Base-by-base conservation (phyloP, 1,284 basidiomycete genomes). In the Moniliella sp. region DNA sequence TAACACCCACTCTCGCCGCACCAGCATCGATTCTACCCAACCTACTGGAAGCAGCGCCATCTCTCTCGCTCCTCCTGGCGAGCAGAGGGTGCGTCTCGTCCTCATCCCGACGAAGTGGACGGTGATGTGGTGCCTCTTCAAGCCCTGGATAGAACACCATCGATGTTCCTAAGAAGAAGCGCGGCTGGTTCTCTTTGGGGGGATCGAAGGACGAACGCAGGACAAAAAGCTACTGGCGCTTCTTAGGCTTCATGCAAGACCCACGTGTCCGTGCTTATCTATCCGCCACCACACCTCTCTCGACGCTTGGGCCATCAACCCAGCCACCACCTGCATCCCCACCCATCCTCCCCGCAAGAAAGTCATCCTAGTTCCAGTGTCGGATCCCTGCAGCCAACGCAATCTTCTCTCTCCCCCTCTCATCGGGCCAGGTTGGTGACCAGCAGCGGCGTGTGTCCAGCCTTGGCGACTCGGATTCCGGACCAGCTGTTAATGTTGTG, bases 151-250 rank as follows among this genome's bases (percentile, higher is more conserved):
- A 38, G 38, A 42, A 35, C 14, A 32, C 29, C 12, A 37, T 32
- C 25, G 21, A 30, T 13, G 37, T 27, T 18, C 25, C 29, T 9
- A 33, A 33, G n/a, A 46, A 43, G 36, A 18, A 27, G 11, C 35
- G 15, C 15, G 30, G 45, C 25, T 57, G 51, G 51, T 41, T 57
- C 18, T 30, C 44, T 9, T 38, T 40, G 5, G 34, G 50, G 15
- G 40, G 42, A 5, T 29, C 30, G 13, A 18, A 23, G 5, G n/a
- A n/a, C n/a, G 52, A 50, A 33, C 39, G 61, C 17, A 31, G 55
- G 30, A 39, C 50, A n/a, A 46, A 47, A 15, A 39, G 45, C 18
- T 61, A 63, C 40, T 65, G 63, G 63, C 51, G 61, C 9, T 65
- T 63, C 35, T 38, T 65, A 4, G 63, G 63, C 0, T 57, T 61